Evolutionary conservation across 148 eudicot species (phyloP).

Genomic region (Rhododendron griersonianum): DNA sequence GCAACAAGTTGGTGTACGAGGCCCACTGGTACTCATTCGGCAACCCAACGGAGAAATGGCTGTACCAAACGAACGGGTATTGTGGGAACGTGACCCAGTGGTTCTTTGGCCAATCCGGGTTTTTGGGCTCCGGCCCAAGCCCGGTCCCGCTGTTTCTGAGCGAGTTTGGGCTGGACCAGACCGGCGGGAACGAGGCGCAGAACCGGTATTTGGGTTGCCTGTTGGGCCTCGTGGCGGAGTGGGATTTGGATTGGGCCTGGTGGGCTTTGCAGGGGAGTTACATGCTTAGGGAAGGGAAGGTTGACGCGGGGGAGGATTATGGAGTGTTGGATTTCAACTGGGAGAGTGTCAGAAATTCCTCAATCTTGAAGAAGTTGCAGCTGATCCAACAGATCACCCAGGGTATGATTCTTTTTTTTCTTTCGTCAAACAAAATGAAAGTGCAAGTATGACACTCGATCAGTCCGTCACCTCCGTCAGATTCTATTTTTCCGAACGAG

Average conservation of each 20-base stretch:
- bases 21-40: constrained; percentile 45
- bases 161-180: constrained; percentile 6
- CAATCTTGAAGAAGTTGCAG: constrained; percentile 13
- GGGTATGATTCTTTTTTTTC: constrained; percentile 11
- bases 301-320: not conserved
- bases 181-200: not conserved
- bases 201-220: constrained; percentile 1
- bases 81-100: constrained; percentile 17
- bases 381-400: constrained; percentile 18
- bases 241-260: constrained; percentile 11
- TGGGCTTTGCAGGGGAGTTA: constrained; percentile 16
- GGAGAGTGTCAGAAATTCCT: constrained; percentile 20
- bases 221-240: constrained; percentile 2
- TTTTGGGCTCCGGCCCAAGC: constrained; percentile 7
- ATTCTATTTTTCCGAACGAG: no score
- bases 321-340: constrained; percentile 6
- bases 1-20: constrained; percentile 39
- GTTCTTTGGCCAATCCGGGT: constrained; percentile 19
- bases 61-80: constrained; percentile 15
- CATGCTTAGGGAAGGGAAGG: constrained; percentile 9
- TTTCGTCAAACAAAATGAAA: no score
- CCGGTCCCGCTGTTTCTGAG: constrained; percentile 8
- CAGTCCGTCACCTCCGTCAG: no score
- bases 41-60: constrained; percentile 12
- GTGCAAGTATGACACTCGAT: no score